Evolutionary conservation across 768 basidiomycete genomes (phyloP), one percentile per base, ranked within the genome.

Genomic region (Lentinula sp.): DNA sequence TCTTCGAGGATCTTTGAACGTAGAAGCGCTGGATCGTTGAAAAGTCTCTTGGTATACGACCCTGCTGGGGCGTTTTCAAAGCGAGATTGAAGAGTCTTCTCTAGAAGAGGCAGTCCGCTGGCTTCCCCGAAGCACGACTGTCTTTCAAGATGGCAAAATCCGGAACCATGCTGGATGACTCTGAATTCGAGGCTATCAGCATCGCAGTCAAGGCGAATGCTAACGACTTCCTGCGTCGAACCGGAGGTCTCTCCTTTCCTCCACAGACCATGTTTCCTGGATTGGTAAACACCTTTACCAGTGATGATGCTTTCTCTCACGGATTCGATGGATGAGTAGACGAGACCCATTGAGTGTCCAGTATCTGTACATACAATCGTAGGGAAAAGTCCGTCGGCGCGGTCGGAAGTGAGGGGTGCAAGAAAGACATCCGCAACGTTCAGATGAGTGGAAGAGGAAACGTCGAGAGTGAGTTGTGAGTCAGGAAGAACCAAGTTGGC

Each of bases 1-100:
- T 99, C 97, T 73, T 99, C 97, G 87, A 91, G 93, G 65, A 99
- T 94, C 79, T 99, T 99, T 56, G 94, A 88, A 50, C 80, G 83
- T 49, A 98, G 77, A n/a, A 99, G 80, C 50, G 80, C 82, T 4
- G 87, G 75, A 70, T 98, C 92, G 46, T 81, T 78, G 74, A 98
- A 97, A 31, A 99, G 75, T 57, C 93, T 79, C 55, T 82, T 85
- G 16, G 97, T 98, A 73, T 99, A 99, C 1, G 92, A 95, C 5
- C 94, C 95, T 65, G 87, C 87, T 0, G 95, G 95, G 0, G 96
- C 93, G 28, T 83, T 81, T 37, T 75, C 74, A 49, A 91, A 76
- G 45, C 97, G 84, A 2, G 87, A 82, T 60, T 79, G 77, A 15
- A 99, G 81, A 1, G 89, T 95, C 50, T 71, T 78, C 73, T 98